Evolutionary conservation across 345 rosid species (phyloP), one percentile per base, ranked within the genome.

Genomic region (Microcos paniculata): DNA sequence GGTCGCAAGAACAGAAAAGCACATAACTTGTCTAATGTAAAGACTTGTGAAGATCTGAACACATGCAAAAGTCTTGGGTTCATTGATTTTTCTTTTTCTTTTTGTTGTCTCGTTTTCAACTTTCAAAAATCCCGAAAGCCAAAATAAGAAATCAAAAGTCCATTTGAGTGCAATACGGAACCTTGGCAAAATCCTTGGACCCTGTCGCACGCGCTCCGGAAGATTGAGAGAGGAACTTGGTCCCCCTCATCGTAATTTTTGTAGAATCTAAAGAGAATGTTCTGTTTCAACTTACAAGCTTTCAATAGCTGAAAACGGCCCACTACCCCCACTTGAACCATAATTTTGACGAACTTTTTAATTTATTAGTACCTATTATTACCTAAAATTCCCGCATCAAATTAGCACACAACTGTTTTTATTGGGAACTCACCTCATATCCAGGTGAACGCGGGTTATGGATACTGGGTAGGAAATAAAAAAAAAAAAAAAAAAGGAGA

Each of bases 261-360:
- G 8, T 9, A 31, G 42, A 59, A 24, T 73, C 24, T 57, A 21
- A 59, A 62, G 71, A 69, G 72, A 21, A 58, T 73, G 56, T 62
- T 69, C 55, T 52, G 2, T 14, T 18, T 69, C 18, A 9, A n/a
- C n/a, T n/a, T n/a, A n/a, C n/a, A 51, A 19, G 48, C 69, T 31
- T 68, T 26, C 64, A 16, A 21, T 16, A 35, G 8, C 55, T 21
- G 5, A 9, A 46, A 21, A 42, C 1, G 62, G 45, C 46, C 73
- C 26, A 58, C 43, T 30, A 21, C 13, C 8, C 58, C 58, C 13
- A 57, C 15, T n/a, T 7, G 15, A 1, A 24, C 49, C 71, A 24
- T 14, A 58, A 33, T 12, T 51, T 21, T 19, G 0, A n/a, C 30
- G 1, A 15, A 18, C 8, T 59, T 59, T 1, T 59, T n/a, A n/a